These are phyloP conservation scores for Taphrina deformans DNA, from an alignment of 1,139 yeast species.

Conservation along the genomic window DNA sequence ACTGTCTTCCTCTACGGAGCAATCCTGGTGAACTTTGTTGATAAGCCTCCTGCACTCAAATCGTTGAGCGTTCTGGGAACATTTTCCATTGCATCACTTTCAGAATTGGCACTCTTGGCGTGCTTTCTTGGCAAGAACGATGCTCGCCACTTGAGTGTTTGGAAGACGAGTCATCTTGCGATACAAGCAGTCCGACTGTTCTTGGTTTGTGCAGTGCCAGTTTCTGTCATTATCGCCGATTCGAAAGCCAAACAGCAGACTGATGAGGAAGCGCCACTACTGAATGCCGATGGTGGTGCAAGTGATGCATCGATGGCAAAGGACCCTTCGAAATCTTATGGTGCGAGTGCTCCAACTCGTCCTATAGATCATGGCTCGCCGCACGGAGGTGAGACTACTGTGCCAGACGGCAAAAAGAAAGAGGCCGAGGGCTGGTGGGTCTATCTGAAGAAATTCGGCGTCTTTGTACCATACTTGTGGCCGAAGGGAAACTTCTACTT, in stretches of 20 bases:
- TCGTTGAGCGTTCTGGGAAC: slow-evolving; percentile 15
- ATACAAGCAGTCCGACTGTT: slow-evolving; percentile 11
- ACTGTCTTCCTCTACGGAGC: slow-evolving; percentile 23
- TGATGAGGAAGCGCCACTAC: slow-evolving; percentile 20
- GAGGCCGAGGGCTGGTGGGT: slow-evolving; percentile 27
- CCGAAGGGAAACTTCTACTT: slow-evolving; percentile 75
- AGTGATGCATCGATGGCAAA: background rate
- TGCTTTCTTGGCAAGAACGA: slow-evolving; percentile 16
- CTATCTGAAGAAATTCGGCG: slow-evolving; percentile 23
- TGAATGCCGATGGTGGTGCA: background rate
- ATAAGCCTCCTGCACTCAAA: slow-evolving; percentile 14
- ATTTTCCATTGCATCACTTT: slow-evolving; percentile 1
- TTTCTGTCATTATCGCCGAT: background rate
- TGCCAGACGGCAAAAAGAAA: background rate
- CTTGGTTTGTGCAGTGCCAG: background rate
- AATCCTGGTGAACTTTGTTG: slow-evolving; percentile 23
- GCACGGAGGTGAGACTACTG: slow-evolving; percentile 11
- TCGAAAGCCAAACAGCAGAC: background rate
- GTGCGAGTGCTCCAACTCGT: background rate
- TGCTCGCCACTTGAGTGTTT: slow-evolving; percentile 1
- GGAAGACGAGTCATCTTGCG: slow-evolving; percentile 6
- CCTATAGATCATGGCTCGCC: slow-evolving; percentile 29
- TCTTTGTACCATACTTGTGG: slow-evolving; percentile 68
- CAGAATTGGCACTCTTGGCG: slow-evolving; percentile 15
- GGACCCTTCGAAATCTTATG: background rate